Base-by-base conservation (phyloP, 1,284 basidiomycete species). In the Gymnopus androsaceus region DNA sequence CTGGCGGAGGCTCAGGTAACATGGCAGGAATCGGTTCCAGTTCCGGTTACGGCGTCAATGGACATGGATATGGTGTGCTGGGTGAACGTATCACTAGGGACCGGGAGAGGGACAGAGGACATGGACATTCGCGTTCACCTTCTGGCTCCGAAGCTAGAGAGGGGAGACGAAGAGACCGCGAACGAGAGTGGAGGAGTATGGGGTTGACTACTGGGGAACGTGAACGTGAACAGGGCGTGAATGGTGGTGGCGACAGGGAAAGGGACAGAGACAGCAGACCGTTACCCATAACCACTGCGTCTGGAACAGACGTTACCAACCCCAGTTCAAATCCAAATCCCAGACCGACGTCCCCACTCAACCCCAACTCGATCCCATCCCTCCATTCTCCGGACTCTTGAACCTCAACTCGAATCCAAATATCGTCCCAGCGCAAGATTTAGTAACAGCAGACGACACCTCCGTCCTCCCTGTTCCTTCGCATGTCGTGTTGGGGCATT, bases 401-500 rank as follows among this genome's bases (percentile, higher is more conserved):
- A n/a, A n/a, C n/a, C n/a, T n/a, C 11, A 38, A 42, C 3, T 42
- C 41, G 11, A 45, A 3, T 25, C 14, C 27, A 8, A 17, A 45
- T 17, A 25, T 14, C 12, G 15, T 31, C 19, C 40, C 21, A 19
- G 73, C 79, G 27, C 64, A n/a, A n/a, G n/a, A n/a, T n/a, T n/a
- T n/a, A n/a, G n/a, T n/a, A n/a, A n/a, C 86, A 42, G 85, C 93
- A 28, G 94, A 99, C 71, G 96, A 99, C 69, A 92, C 88, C 63
- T 91, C 89, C 42, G 94, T 99, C 57, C 74, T 99, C 60, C 92
- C 96, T 7, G 94, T 97, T 17, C 95, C 95, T 19, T 93, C 89
- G 54, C 96, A 98, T 73, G 94, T 94, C 33, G 94, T 98, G 38
- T 78, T 99, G 61, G 94, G 98, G 63, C 97, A 99, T 72, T 74